Evolutionary conservation across 306 rosid genomes (phyloP), one percentile per base, ranked within the genome.

Genomic region (Prosopis cineraria): DNA sequence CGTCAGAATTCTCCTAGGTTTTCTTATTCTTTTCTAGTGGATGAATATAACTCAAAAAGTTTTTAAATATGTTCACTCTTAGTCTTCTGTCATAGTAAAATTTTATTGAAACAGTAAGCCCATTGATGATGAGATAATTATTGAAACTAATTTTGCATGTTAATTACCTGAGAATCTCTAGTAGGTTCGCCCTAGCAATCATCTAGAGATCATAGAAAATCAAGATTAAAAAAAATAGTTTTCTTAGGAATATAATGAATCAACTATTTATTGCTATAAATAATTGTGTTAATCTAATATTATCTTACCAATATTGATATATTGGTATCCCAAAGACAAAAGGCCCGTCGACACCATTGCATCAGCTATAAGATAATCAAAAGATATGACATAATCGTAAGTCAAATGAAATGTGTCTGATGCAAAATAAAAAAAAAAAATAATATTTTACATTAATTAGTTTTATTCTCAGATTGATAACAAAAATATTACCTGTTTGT

Each of bases 281-380:
- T 27, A 29, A 58, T 13, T 30, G 9, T 69, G 34, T 3, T 59
- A 55, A 30, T 10, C 37, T 22, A 34, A 41, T 9, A 34, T 9
- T 67, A 44, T 44, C 29, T 4, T 75, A 90, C 96, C 97, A 82
- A 93, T 74, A 55, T 90, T 93, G 31, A 93, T 77, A 68, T 90
- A 93, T 17, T 87, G 24, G 79, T 89, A 93, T 10, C 97, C 97
- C 60, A 83, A 20, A 71, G 85, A 74, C 68, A 92, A 84, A 62
- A 93, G 97, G 39, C 94, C 97, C 2, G 80, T 88, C 72, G 92
- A 87, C 59, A 93, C 91, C 91, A 93, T 86, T 56, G 97, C 96
- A 82, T 90, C 93, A 71, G 92, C 97, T 93, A 86, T 93, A 82
- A 12, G 43, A 64, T 25, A 48, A 5, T 24, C 20, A 71, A 59